phyloP scores from a whole-genome alignment of 2,329 filamentous ascomycete species.

The Calonectria henricotiae region DNA sequence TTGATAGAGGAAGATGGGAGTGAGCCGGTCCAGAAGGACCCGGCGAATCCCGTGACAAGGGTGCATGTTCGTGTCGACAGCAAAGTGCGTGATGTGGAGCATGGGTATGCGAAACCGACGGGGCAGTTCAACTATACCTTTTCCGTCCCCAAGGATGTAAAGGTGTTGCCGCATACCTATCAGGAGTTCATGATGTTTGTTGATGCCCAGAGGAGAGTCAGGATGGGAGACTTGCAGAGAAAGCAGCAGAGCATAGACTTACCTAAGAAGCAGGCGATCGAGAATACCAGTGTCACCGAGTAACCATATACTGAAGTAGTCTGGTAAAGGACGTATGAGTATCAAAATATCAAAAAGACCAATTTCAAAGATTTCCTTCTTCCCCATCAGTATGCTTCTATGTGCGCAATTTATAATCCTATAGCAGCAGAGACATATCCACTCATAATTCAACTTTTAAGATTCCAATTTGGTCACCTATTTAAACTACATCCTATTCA shows the following conservation, averaged over 20 bases:
- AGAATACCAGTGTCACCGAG: slow-evolving; percentile 20
- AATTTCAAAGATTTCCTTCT: too few species aligned
- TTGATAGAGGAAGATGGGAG: slow-evolving; percentile 52
- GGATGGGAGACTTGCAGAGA: slow-evolving; percentile 41
- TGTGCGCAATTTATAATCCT: too few species aligned
- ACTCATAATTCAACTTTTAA: too few species aligned
- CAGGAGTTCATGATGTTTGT: slow-evolving; percentile 55
- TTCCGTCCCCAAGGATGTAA: slow-evolving; percentile 51
- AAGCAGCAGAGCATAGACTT: background rate
- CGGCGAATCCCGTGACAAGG: slow-evolving; percentile 49
- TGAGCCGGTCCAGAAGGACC: slow-evolving; percentile 45
- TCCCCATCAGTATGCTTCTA: too few species aligned
- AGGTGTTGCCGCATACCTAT: slow-evolving; percentile 54
- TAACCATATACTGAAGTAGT: background rate
- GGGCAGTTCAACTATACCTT: slow-evolving; percentile 56
- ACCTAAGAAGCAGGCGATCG: background rate
- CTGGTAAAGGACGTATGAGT: too few species aligned
- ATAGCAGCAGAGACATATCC: too few species aligned
- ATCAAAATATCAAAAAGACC: too few species aligned
- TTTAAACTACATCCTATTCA: too few species aligned
- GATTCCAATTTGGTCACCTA: too few species aligned
- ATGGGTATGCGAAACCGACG: slow-evolving; percentile 52
- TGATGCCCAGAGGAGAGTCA: slow-evolving; percentile 53
- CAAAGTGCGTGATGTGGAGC: slow-evolving; percentile 54
- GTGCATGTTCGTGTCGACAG: slow-evolving; percentile 55